A percentile compares a stretch with the other conserved stretches of the same genome.
phyloP scores from a whole-genome alignment of 345 rosid species.

The Cardamine resedifolia region DNA sequence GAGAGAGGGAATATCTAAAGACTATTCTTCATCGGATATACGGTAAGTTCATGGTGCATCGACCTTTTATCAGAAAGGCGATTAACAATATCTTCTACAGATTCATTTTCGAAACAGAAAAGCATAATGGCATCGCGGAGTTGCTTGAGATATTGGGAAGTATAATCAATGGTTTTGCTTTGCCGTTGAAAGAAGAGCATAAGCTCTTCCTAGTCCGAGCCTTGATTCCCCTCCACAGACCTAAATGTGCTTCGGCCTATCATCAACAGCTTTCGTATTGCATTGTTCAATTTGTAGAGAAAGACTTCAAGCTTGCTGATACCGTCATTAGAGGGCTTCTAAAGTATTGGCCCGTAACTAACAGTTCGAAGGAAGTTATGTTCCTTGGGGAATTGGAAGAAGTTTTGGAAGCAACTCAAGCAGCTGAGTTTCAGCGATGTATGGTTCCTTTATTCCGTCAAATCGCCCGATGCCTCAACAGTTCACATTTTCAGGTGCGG shows the following conservation, averaged over 20 bases:
- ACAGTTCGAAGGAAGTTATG: slow-evolving; percentile 82
- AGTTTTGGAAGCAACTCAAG: slow-evolving; percentile 75
- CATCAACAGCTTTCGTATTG: slow-evolving; percentile 82
- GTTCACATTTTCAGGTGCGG: slow-evolving; percentile 81
- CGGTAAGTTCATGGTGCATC: slow-evolving; percentile 73
- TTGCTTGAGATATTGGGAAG: slow-evolving; percentile 82
- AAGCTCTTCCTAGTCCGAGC: slow-evolving; percentile 73
- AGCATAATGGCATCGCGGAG: slow-evolving; percentile 70
- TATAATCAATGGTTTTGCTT: slow-evolving; percentile 76
- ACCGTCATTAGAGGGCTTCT: slow-evolving; percentile 69
- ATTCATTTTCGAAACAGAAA: slow-evolving; percentile 72
- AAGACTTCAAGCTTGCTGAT: slow-evolving; percentile 78
- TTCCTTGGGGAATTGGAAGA: slow-evolving; percentile 85
- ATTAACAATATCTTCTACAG: slow-evolving; percentile 69
- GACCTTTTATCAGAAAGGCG: slow-evolving; percentile 64
- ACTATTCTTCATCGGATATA: slow-evolving; percentile 61
- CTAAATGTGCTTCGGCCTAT: slow-evolving; percentile 62
- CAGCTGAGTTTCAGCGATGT: slow-evolving; percentile 79
- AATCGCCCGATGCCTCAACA: slow-evolving; percentile 64
- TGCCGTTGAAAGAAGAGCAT: slow-evolving; percentile 88
- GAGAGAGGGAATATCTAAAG: slow-evolving; percentile 70
- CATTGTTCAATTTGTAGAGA: slow-evolving; percentile 79
- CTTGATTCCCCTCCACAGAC: slow-evolving; percentile 80
- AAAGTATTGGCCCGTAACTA: slow-evolving; percentile 76
- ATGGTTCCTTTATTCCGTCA: slow-evolving; percentile 69